These are phyloP conservation scores for Phoenix roebelenii DNA, from an alignment of 176 grass and related monocot genomes.

Conservation along the genomic window DNA sequence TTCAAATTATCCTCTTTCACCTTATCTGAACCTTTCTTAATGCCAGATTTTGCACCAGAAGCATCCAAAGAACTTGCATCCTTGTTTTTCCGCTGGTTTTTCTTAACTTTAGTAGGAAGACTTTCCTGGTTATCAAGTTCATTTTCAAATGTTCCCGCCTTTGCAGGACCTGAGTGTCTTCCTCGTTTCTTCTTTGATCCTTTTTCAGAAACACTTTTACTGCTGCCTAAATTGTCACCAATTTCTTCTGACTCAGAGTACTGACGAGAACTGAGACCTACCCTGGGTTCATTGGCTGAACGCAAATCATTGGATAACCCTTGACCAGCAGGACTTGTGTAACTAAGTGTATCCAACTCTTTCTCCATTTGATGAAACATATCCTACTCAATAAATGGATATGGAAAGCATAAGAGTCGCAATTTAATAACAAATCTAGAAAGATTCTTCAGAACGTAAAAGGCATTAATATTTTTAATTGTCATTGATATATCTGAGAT, in stretches of 20 bases:
- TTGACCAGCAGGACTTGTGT: conserved; percentile 35
- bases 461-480: too few species aligned
- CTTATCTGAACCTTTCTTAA: conserved; percentile 69
- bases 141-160: conserved; percentile 50
- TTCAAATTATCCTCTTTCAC: conserved; percentile 54
- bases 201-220: conserved; percentile 55
- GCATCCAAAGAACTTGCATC: conserved; percentile 39
- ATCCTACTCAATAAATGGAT: conserved; percentile 22
- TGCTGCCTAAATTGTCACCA: conserved; percentile 45
- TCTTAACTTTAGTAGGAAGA: conserved; percentile 75
- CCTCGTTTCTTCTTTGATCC: conserved; percentile 85
- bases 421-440: too few species aligned
- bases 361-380: conserved; percentile 82
- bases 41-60: conserved; percentile 33
- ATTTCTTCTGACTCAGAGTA: conserved; percentile 48
- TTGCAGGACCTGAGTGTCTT: conserved; percentile 45
- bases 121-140: conserved; percentile 63
- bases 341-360: conserved; percentile 60
- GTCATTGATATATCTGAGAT: too few species aligned
- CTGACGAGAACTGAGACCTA: conserved; percentile 33
- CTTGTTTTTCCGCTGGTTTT: conserved; percentile 79
- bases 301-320: conserved; percentile 20
- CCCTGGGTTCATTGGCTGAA: conserved; percentile 26
- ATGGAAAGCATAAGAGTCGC: too few species aligned
- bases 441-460: too few species aligned